Evolutionary conservation across 179 eudicot species (phyloP).

Genomic region (Heliamphora pulchella): DNA sequence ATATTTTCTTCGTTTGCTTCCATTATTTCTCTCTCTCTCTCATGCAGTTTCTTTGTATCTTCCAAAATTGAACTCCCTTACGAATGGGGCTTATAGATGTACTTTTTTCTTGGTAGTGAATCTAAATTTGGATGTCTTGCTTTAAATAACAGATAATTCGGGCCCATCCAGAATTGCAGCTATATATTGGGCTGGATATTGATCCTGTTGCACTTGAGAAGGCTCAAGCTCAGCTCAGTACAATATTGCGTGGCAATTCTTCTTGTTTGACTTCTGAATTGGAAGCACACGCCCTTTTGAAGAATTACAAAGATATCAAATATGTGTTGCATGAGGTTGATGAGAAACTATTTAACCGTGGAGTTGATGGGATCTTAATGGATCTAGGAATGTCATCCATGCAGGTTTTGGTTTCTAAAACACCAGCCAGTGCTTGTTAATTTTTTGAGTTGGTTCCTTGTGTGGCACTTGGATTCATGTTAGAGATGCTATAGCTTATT

Average conservation of each 20-base stretch:
- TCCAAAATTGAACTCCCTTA: not conserved
- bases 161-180: constrained; percentile 73
- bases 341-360: constrained; percentile 35
- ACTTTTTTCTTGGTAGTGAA: not conserved
- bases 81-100: not conserved
- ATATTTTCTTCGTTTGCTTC: not conserved
- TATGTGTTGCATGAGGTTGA: constrained; percentile 54
- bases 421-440: not conserved
- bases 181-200: constrained; percentile 75
- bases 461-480: not conserved
- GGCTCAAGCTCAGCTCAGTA: constrained; percentile 47
- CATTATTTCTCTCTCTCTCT: not conserved
- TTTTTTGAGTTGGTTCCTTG: not conserved
- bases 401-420: constrained; percentile 57
- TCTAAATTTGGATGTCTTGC: constrained; percentile 7
- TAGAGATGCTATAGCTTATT: not conserved
- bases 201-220: constrained; percentile 82
- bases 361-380: constrained; percentile 84
- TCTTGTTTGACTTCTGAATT: constrained; percentile 26
- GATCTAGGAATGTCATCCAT: constrained; percentile 98
- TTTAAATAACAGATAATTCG: constrained; percentile 54
- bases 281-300: constrained; percentile 43
- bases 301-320: constrained; percentile 59
- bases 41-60: not conserved
- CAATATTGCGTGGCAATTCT: constrained; percentile 28